phyloP scores from a whole-genome alignment of 2,329 filamentous ascomycete species.

The Aureobasidium vineae region DNA sequence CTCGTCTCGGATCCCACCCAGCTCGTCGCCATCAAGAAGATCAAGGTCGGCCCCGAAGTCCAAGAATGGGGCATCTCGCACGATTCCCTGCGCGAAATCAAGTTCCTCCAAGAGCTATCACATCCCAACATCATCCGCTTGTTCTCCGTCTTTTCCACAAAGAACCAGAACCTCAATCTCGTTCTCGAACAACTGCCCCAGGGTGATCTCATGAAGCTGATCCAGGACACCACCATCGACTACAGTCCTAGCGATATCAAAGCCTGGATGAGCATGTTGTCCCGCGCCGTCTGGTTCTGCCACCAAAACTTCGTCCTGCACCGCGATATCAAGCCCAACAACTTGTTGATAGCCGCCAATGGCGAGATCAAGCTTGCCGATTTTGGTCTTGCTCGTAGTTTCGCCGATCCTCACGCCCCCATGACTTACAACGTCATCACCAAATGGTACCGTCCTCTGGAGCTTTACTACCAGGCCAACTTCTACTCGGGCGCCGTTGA shows the following conservation, averaged over 20 bases:
- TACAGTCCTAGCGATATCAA: constrained; percentile 93
- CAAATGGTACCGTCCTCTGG: constrained; percentile 92
- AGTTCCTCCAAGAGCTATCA: constrained; percentile 87
- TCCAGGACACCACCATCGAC: constrained; percentile 75
- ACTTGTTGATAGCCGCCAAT: constrained; percentile 88
- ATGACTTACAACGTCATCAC: constrained; percentile 98
- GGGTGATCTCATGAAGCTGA: constrained; percentile 94
- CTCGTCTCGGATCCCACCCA: constrained; percentile 67
- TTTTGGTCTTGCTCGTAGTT: constrained; percentile 89
- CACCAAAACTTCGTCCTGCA: constrained; percentile 93
- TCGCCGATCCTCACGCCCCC: constrained; percentile 76
- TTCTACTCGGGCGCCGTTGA: constrained; percentile 92
- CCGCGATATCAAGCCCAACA: constrained; percentile 99
- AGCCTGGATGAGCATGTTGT: constrained; percentile 98
- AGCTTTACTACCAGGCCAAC: constrained; percentile 84
- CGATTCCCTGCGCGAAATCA: constrained; percentile 93
- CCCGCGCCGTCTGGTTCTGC: constrained; percentile 90
- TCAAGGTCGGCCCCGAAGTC: constrained; percentile 82
- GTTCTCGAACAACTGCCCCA: constrained; percentile 91
- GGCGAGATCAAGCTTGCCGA: constrained; percentile 94
- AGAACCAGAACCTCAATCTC: constrained; percentile 93
- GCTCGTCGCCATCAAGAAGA: constrained; percentile 89
- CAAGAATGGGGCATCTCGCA: constrained; percentile 82
- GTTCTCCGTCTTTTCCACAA: constrained; percentile 89
- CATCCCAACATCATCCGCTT: constrained; percentile 96